Base-by-base conservation (phyloP, 768 basidiomycete genomes). In the Pholiota conissans region DNA sequence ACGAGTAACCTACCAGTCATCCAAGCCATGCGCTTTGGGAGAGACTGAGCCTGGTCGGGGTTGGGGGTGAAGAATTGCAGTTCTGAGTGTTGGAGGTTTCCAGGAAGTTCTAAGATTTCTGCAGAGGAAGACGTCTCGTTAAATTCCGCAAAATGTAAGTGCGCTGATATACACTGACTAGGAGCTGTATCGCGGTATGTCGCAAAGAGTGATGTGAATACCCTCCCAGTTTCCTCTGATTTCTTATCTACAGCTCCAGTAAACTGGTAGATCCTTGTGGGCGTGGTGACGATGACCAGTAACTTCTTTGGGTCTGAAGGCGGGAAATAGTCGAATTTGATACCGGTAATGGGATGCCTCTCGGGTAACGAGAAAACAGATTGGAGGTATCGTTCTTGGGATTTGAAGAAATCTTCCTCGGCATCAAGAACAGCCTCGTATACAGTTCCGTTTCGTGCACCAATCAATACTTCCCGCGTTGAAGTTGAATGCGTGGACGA, bases 41-140 rank as follows among this genome's bases (percentile, higher is more conserved):
- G 69, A 13, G 87, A 87, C 30, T 84, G 74, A 18, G 83, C 83
- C 72, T 90, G 85, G 62, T 84, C 84, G 18, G 90, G 76, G 68
- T 88, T 84, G 0, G 83, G 81, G 7, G 87, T 87, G 67, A 81
- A 95, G 61, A 93, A 87, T 58, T 91, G 88, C 22, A 98, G 76
- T 66, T 94, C 89, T 3, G 93, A 94, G 60, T 84, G 76, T 52
- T 84, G 79, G 55, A 84, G 71, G 57, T 88, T 81, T 49, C 95
- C 92, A 16, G 94, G 94, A 6, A 98, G 77, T 69, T 98, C 96
- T 29, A 93, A 82, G 59, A 95, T 93, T 75, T 93, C 94, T 95
- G 22, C 2, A 45, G 42, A 72, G 63, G 56, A 34, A 48, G 26
- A 37, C 64, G 30, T 35, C 57, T n/a, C n/a, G n/a, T n/a, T n/a